Base-by-base conservation (phyloP, 805 yeast species). In the baker's yeast (Saccharomyces cerevisiae) region DNA sequence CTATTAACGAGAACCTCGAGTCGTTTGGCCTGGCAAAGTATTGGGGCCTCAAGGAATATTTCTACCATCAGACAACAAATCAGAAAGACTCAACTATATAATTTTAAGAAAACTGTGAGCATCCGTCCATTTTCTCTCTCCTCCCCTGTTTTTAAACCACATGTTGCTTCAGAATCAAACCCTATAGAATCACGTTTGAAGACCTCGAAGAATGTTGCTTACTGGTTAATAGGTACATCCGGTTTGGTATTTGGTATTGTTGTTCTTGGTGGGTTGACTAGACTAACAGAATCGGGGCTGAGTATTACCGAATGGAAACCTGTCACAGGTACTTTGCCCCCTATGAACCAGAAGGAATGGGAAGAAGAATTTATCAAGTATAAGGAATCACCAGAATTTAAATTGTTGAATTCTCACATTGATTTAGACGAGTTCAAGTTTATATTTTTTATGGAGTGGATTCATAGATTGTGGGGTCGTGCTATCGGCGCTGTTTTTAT, bases 241-340 rank as follows among this genome's bases (percentile, higher is more conserved):
- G 85, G 87, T 0, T 73, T 94, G 14, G 96, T 94, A 1, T 94
- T 94, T 70, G 97, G 96, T 36, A 94, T 94, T 57, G 98, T 94
- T 14, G 84, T 94, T n/a, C 76, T 94, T 4, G 99, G 99, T 48
- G 99, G 99, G 0, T 76, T 94, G 48, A 94, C 99, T 0, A 80
- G 99, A 64, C 77, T 94, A 48, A 94, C 99, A 0, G 99, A 94
- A 67, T 88, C 96, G 0, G 99, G 99, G 0, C 76, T 94, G 48
- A 87, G 96, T 49, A 94, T 94, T 68, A 94, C 98, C 1, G 99
- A 94, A 67, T 94, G 99, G 99, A 89, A 84, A 69, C 99, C 99
- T 1, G 90, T 94, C 28, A 89, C 99, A 0, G 99, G 99, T 49
- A 74, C 95, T 1, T 70, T 94, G 13, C 99, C 99, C 2, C 99